Conservation (phyloP, 257 asterid genomes). For the Nicotiana tomentosiformis region DNA sequence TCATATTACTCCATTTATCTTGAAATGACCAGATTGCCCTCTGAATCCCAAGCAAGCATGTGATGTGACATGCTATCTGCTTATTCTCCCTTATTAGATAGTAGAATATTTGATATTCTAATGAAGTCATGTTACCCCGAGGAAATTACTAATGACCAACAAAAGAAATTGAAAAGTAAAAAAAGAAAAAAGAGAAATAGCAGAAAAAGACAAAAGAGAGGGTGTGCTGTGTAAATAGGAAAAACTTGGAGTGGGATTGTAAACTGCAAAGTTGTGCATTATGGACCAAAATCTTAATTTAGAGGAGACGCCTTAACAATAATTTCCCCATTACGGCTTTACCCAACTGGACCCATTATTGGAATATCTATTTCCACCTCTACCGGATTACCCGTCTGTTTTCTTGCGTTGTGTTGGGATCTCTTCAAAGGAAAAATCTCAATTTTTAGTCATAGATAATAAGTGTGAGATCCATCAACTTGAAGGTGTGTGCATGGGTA, state of each 20-base stretch:
- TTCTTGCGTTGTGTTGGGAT: not conserved
- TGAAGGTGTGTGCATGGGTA: slow-evolving; percentile 34
- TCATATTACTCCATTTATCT: no score
- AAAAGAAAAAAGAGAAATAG: no score
- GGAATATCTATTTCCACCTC: not conserved
- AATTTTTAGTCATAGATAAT: not conserved
- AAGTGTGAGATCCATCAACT: slow-evolving; percentile 8
- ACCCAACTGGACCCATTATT: not conserved
- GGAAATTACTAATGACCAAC: no score
- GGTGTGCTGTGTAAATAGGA: not conserved
- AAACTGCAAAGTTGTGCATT: not conserved
- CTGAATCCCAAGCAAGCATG: no score
- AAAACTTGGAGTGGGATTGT: not conserved
- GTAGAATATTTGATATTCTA: no score
- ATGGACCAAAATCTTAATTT: not conserved
- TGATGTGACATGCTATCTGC: no score
- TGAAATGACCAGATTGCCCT: no score
- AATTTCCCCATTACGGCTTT: not conserved
- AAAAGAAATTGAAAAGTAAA: no score
- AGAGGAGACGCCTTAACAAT: not conserved
- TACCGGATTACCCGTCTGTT: not conserved
- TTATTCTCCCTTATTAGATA: no score
- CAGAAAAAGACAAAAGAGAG: not conserved
- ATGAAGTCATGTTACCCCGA: no score
- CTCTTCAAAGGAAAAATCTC: not conserved